Conservation (phyloP, 2,329 filamentous ascomycete genomes). For the Didymella pinodella region DNA sequence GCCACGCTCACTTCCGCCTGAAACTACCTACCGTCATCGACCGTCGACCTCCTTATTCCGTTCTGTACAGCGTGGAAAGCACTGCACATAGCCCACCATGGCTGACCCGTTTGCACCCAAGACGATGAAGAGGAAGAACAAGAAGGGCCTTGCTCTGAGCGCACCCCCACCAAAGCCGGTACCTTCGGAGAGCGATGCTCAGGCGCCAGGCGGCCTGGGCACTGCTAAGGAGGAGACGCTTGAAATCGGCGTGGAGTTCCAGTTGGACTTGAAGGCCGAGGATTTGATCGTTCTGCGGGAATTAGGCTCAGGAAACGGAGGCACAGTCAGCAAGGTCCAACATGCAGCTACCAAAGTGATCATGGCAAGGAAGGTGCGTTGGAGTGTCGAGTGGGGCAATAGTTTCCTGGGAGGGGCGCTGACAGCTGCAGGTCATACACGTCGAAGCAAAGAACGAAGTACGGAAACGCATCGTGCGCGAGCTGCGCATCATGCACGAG, state of each 20-base stretch:
- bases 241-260: conserved; percentile 98
- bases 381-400: neutral
- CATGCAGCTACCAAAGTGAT: conserved; percentile 93
- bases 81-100: conserved; percentile 52
- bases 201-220: conserved; percentile 66
- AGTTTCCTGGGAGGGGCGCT: conserved; percentile 10
- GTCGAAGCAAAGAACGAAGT: conserved; percentile 98
- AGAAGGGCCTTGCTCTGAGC: conserved; percentile 91
- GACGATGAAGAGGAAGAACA: conserved; percentile 99
- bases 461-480: conserved; percentile 93
- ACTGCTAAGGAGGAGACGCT: conserved; percentile 75
- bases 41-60: conserved; percentile 5
- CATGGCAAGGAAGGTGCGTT: conserved; percentile 92
- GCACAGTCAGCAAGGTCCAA: conserved; percentile 97
- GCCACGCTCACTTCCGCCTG: conserved; percentile 15
- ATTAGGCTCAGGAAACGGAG: conserved; percentile 93
- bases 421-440: conserved; percentile 80
- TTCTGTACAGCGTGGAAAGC: conserved; percentile 9
- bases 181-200: conserved; percentile 75
- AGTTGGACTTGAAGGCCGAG: conserved; percentile 87
- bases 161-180: conserved; percentile 75
- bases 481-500: conserved; percentile 97
- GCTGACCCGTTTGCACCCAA: conserved; percentile 69
- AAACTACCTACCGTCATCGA: conserved; percentile 8
- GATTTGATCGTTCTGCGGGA: conserved; percentile 94